Conservation (phyloP, 176 grass and related monocot species). For the Avena insularis region DNA sequence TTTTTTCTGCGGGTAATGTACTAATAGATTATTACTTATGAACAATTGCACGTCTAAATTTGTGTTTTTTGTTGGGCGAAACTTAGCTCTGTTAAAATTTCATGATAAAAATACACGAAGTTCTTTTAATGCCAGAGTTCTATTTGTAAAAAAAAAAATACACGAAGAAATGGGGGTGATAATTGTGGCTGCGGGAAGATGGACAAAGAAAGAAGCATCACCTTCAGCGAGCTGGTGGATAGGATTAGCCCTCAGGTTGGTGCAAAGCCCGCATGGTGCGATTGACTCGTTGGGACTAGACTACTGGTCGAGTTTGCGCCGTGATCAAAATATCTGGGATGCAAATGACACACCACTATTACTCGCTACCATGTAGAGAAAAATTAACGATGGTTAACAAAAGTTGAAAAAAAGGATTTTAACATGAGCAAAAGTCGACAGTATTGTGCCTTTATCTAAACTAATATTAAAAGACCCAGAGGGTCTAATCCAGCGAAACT, state of each 20-base stretch:
- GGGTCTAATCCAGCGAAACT: no score
- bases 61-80: no score
- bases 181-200: slow-evolving; percentile 44
- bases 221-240: slow-evolving; percentile 32
- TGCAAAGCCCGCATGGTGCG: neutral
- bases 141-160: neutral
- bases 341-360: neutral
- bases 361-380: no score
- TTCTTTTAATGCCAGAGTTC: no score
- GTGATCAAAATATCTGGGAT: slow-evolving; percentile 19
- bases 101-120: neutral
- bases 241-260: slow-evolving; percentile 7
- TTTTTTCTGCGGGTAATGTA: no score
- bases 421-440: no score
- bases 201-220: slow-evolving; percentile 32
- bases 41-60: no score
- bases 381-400: no score
- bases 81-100: neutral
- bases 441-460: no score
- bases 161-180: neutral
- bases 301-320: neutral
- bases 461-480: no score
- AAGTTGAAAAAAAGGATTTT: no score
- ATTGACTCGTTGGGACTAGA: neutral
- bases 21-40: no score